Percentiles rank a stretch among this genome's conserved stretches.
Evolutionary conservation across 441 rosid species (phyloP).

Genomic region (Populus hybrid): DNA sequence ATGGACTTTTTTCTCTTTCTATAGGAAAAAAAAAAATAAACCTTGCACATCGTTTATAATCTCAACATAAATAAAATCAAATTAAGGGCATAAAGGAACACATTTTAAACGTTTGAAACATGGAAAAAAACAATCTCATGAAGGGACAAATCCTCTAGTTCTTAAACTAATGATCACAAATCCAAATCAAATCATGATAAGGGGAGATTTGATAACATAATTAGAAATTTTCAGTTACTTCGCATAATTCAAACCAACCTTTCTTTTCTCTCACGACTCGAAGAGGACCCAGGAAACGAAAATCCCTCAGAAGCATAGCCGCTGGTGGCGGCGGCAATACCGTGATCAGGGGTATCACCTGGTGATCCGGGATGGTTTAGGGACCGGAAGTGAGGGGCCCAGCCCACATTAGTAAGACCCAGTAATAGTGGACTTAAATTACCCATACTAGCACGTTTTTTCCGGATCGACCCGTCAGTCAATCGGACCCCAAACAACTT

Average conservation of each 20-base stretch:
- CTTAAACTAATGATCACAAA: neutral
- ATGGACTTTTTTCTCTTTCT: neutral
- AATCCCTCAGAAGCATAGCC: slow-evolving; percentile 85
- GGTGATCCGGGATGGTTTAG: slow-evolving; percentile 62
- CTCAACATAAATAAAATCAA: neutral
- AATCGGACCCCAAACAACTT: slow-evolving; percentile 85
- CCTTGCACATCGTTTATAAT: neutral
- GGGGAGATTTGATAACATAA: too few relatives aligned
- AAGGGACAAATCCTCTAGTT: neutral
- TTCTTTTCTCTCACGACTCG: slow-evolving; percentile 75
- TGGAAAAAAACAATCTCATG: neutral
- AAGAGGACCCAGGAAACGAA: slow-evolving; percentile 63
- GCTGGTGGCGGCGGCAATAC: slow-evolving; percentile 29
- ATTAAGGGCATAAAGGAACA: neutral
- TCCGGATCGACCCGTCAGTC: slow-evolving; percentile 89
- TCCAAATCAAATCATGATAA: neutral
- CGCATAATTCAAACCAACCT: slow-evolving; percentile 39
- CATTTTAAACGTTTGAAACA: neutral
- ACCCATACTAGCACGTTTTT: slow-evolving; percentile 97
- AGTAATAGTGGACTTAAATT: slow-evolving; percentile 59
- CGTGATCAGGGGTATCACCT: slow-evolving; percentile 62
- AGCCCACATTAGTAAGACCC: slow-evolving; percentile 54
- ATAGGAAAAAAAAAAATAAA: neutral
- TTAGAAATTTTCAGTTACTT: too few relatives aligned
- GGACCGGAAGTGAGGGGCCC: slow-evolving; percentile 38